Conservation (phyloP, 1,139 yeast species). For the Blastobotrys aristatus region DNA sequence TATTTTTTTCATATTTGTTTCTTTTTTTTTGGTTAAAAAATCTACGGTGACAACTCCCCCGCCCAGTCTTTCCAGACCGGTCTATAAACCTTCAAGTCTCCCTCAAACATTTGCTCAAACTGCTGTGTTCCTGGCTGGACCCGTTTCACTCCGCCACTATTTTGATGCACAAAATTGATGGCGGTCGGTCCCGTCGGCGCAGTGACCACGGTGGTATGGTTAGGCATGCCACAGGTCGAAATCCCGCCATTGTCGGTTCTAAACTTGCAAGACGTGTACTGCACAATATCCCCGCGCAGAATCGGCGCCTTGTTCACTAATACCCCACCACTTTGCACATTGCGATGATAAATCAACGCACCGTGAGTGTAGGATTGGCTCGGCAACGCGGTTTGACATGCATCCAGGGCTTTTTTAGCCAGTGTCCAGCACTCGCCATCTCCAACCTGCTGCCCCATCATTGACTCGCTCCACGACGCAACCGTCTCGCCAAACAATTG, state of each 20-base stretch:
- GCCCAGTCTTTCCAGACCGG: constrained; percentile 56
- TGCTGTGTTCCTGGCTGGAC: constrained; percentile 47
- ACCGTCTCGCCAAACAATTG: constrained; percentile 42
- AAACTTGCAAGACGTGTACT: constrained; percentile 44
- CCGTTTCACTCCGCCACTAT: constrained; percentile 46
- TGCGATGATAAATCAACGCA: constrained; percentile 44
- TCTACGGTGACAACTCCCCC: constrained; percentile 33
- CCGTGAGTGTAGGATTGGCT: constrained; percentile 57
- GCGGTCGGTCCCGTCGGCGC: constrained; percentile 27
- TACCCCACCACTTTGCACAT: constrained; percentile 25
- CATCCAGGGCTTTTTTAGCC: constrained; percentile 61
- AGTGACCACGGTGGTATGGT: constrained; percentile 63
- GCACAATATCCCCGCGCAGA: constrained; percentile 45
- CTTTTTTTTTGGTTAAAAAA: neutral
- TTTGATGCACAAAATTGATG: constrained; percentile 54
- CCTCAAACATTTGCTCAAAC: constrained; percentile 43
- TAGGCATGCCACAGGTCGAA: constrained; percentile 49
- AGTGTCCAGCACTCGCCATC: constrained; percentile 79
- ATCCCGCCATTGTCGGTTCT: constrained; percentile 25
- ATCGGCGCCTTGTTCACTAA: constrained; percentile 30
- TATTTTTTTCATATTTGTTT: constrained; percentile 1
- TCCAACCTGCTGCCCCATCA: constrained; percentile 53
- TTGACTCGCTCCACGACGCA: constrained; percentile 60
- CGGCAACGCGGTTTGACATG: constrained; percentile 59
- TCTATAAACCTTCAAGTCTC: constrained; percentile 50